Base-by-base conservation (phyloP, 495 filamentous ascomycete species). In the Penicillium odoratum region DNA sequence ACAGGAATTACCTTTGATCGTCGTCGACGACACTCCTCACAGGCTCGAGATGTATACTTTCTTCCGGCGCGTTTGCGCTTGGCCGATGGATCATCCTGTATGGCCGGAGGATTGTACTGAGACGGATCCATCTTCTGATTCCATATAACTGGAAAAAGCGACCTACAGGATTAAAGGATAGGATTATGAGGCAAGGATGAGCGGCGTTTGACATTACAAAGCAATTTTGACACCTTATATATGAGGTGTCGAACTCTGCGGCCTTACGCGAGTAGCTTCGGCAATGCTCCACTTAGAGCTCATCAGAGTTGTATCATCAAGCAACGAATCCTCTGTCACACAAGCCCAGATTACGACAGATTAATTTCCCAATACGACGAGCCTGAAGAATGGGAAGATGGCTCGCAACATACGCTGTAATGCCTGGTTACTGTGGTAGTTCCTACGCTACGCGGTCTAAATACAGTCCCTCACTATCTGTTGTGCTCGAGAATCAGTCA, bases 41-140 rank as follows among this genome's bases (percentile, higher is more conserved):
- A 71, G 3, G 69, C 69, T 46, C 64, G 55, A 9, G 64, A 66
- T 4, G 64, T 68, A 66, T 69, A 69, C 43, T 67, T 67, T 56
- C 64, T 60, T 6, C 56, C 61, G 7, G 61, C 38, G 36, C 66
- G 60, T 42, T 57, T 66, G 11, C 66, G 56, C n/a, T 57, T 34
- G 13, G 58, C 48, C 2, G 7, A n/a, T 9, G n/a, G 16, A 16
- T 53, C 51, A 15, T 53, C 51, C 29, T 34, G 29, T 51, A 31
- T 3, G 16, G 31, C 31, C 18, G 9, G 18, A 46, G 9, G 3
- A 46, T 46, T 46, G 9, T 4, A 46, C 15, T 8, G 16, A 21
- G 21, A 21, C 26, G 43, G 43, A 46, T 46, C 43, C 43, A 46
- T 46, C 1, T 25, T 45, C 25, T 10, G 13, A 18, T 18, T 26